Percentiles rank a stretch among this genome's conserved stretches.
Conservation (phyloP, 1,284 basidiomycete genomes). For the Tilletiopsis washingtonensis region DNA sequence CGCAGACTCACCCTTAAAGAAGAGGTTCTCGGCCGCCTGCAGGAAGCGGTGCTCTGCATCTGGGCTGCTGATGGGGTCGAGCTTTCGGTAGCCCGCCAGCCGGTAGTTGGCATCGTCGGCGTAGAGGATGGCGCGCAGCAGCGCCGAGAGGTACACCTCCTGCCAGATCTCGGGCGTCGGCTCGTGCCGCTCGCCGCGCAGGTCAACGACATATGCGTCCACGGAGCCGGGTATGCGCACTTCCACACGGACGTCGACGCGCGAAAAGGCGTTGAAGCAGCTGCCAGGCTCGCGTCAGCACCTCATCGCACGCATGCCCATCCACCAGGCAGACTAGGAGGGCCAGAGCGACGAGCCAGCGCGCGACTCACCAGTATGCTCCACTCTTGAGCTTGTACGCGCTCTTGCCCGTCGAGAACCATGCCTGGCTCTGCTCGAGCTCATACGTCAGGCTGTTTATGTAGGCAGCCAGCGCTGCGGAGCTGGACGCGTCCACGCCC, state of each 20-base stretch:
- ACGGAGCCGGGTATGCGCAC: slow-evolving; percentile 98
- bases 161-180: slow-evolving; percentile 90
- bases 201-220: slow-evolving; percentile 84
- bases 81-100: slow-evolving; percentile 85
- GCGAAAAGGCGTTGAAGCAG: slow-evolving; percentile 96
- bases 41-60: slow-evolving; percentile 87
- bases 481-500: slow-evolving; percentile 92
- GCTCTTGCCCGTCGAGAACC: slow-evolving; percentile 65
- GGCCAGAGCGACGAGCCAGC: too few species aligned
- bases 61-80: slow-evolving; percentile 83
- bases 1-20: slow-evolving; percentile 69
- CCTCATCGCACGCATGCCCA: not conserved
- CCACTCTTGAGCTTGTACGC: slow-evolving; percentile 91
- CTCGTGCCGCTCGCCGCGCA: slow-evolving; percentile 87
- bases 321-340: too few species aligned
- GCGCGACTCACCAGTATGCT: slow-evolving; percentile 62
- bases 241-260: slow-evolving; percentile 92
- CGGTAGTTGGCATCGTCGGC: slow-evolving; percentile 88
- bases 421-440: slow-evolving; percentile 80
- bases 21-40: slow-evolving; percentile 80
- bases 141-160: slow-evolving; percentile 89
- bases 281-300: not conserved
- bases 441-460: slow-evolving; percentile 94
- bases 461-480: slow-evolving; percentile 92
- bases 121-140: slow-evolving; percentile 84